Conservation (phyloP, 768 basidiomycete species). For the Leccinum barrowsii region DNA sequence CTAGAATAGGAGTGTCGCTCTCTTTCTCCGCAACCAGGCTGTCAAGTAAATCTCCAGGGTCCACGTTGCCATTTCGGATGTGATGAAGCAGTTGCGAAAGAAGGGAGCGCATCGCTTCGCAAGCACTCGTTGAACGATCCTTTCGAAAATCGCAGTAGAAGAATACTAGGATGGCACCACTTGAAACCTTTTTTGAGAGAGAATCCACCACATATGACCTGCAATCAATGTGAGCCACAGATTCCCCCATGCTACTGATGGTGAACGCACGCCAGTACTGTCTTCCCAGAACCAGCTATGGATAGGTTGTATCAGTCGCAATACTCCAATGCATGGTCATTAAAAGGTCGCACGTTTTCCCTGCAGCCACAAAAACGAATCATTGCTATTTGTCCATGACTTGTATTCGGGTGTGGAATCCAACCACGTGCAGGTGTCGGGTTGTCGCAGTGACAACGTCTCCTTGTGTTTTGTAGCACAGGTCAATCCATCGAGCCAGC, state of each 20-base stretch:
- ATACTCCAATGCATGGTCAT: background rate
- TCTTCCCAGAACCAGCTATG: conserved; percentile 19
- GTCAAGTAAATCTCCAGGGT: background rate
- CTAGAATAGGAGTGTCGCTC: background rate
- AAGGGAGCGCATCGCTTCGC: conserved; percentile 15
- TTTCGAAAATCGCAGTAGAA: conserved; percentile 22
- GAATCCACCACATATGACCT: conserved; percentile 11
- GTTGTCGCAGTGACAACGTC: conserved; percentile 4
- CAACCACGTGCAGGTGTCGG: conserved; percentile 14
- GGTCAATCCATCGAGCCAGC: conserved; percentile 10
- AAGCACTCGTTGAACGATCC: conserved; percentile 1
- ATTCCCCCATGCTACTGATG: too few relatives aligned
- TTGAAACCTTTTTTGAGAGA: background rate
- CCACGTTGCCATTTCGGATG: background rate
- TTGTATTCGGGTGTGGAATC: background rate
- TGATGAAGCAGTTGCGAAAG: conserved; percentile 13
- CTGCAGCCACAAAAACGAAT: conserved; percentile 13
- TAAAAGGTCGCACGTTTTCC: conserved; percentile 14
- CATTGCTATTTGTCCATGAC: background rate
- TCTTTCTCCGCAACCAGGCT: conserved; percentile 2
- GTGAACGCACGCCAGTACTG: conserved; percentile 14
- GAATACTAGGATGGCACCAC: background rate
- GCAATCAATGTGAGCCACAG: background rate
- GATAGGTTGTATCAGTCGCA: background rate
- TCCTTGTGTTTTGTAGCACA: conserved; percentile 14